These are phyloP conservation scores for Penicillium ochrochloron DNA, from an alignment of 495 filamentous ascomycete species.

Conservation along the genomic window DNA sequence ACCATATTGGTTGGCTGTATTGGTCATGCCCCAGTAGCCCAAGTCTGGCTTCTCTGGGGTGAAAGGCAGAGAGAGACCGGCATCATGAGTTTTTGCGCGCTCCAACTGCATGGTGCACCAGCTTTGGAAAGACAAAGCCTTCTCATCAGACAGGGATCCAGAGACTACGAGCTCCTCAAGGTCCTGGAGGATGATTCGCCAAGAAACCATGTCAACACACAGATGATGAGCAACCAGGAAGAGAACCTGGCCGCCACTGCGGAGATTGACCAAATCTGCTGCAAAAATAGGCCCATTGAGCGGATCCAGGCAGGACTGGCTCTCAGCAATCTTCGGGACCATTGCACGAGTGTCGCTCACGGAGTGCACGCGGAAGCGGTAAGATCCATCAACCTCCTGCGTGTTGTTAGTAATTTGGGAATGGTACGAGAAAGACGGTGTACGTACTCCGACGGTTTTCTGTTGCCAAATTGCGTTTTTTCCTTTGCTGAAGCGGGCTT, in stretches of 20 bases:
- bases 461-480: conserved; percentile 49
- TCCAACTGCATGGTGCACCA: conserved; percentile 60
- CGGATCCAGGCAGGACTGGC: conserved; percentile 47
- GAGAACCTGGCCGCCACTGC: conserved; percentile 58
- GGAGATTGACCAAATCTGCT: conserved; percentile 56
- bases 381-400: conserved; percentile 49
- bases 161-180: conserved; percentile 63
- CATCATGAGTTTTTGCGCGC: conserved; percentile 34
- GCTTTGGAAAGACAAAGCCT: conserved; percentile 63
- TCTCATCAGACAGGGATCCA: conserved; percentile 42
- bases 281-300: conserved; percentile 49
- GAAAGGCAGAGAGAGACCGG: conserved; percentile 39
- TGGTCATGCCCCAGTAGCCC: conserved; percentile 59
- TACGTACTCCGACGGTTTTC: conserved; percentile 40
- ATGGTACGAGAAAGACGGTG: neutral
- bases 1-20: conserved; percentile 50
- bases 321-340: conserved; percentile 40
- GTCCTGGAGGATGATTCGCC: conserved; percentile 69
- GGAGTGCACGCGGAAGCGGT: conserved; percentile 41
- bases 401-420: conserved; percentile 20
- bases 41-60: conserved; percentile 38
- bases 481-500: conserved; percentile 59
- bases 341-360: conserved; percentile 39
- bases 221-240: conserved; percentile 72
- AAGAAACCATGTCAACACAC: conserved; percentile 72